A percentile compares a stretch with the other conserved stretches of the same genome.
These are phyloP conservation scores for Quercus parvula DNA, from an alignment of 306 rosid species.

Conservation along the genomic window DNA sequence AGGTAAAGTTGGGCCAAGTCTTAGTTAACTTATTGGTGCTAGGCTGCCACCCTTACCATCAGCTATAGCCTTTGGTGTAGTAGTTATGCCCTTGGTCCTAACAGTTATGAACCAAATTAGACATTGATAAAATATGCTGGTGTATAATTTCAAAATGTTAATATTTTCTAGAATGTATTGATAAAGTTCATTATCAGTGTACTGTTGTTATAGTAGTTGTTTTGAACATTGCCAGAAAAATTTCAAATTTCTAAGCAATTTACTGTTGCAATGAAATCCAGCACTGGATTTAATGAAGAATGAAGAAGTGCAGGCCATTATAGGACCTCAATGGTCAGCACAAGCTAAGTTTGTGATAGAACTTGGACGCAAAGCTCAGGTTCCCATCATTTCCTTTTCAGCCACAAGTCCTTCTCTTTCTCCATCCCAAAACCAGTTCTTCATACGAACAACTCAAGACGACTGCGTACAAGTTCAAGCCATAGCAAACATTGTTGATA, in stretches of 20 bases:
- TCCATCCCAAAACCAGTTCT: conserved; percentile 21
- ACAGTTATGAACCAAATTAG: no score
- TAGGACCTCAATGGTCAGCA: conserved; percentile 32
- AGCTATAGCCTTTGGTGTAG: no score
- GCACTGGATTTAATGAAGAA: conserved; percentile 22
- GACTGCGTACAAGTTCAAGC: conserved; percentile 25
- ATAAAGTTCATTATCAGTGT: no score
- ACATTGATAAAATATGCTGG: no score
- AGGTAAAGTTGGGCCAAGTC: no score
- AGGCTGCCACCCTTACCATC: no score
- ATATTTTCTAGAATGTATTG: no score
- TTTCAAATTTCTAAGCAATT: neutral
- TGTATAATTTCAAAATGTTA: no score
- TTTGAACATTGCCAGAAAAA: neutral
- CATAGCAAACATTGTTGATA: conserved; percentile 21
- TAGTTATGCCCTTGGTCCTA: no score
- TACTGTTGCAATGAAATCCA: neutral
- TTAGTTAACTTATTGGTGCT: no score
- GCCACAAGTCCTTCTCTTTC: conserved; percentile 43
- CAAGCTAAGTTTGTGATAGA: conserved; percentile 30
- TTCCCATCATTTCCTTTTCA: conserved; percentile 30
- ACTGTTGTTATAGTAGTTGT: no score
- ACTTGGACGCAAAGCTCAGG: conserved; percentile 19
- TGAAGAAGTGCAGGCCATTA: conserved; percentile 29
- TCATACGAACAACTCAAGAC: conserved; percentile 30